Conservation (phyloP, 306 rosid genomes). For the Clitoria ternatea region DNA sequence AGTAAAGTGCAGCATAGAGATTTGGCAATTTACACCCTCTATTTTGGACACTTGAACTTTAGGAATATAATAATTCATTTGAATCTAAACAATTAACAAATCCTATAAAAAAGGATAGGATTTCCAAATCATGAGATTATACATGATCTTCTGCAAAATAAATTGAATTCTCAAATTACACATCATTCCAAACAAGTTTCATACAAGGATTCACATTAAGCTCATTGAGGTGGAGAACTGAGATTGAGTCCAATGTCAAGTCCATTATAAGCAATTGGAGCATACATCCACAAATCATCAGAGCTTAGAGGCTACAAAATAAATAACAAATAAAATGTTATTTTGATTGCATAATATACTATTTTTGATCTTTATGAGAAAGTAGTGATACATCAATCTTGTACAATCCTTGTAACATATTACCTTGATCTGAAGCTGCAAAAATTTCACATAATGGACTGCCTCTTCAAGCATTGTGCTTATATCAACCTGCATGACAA, state of each 20-base stretch:
- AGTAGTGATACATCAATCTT: background rate
- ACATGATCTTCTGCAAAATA: background rate
- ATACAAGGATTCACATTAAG: background rate
- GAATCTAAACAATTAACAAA: conserved; percentile 6
- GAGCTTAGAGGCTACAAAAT: conserved; percentile 60
- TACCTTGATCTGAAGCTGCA: conserved; percentile 84
- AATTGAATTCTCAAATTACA: background rate
- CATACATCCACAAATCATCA: conserved; percentile 87
- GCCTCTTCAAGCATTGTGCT: conserved; percentile 93
- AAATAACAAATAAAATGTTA: background rate
- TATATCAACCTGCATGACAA: conserved; percentile 53
- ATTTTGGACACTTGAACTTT: background rate
- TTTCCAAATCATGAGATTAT: conserved; percentile 3
- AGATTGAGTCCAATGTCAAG: conserved; percentile 55
- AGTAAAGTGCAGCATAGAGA: background rate
- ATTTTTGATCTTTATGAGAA: background rate
- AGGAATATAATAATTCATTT: background rate
- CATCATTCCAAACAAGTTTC: background rate
- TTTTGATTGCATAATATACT: background rate
- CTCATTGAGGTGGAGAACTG: conserved; percentile 31
- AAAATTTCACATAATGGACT: conserved; percentile 66
- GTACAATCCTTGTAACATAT: background rate
- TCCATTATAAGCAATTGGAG: conserved; percentile 86
- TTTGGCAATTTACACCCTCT: background rate
- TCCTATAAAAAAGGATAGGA: conserved; percentile 10